Evolutionary conservation across 495 filamentous ascomycete genomes (phyloP), one percentile per base, ranked within the genome.

Genomic region (Annulohypoxylon moriforme): DNA sequence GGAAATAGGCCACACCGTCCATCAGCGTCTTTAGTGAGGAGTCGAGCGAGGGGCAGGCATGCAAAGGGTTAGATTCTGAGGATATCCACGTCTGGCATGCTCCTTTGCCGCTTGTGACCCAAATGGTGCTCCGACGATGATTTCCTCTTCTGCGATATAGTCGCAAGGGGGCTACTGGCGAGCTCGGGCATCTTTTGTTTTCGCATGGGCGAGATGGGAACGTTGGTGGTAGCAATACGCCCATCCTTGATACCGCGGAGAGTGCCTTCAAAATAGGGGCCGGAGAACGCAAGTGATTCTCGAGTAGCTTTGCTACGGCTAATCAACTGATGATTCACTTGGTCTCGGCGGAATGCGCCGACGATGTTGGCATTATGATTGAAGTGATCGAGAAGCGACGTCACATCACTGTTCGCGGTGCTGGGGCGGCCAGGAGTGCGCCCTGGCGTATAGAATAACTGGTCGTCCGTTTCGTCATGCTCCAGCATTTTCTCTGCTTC

Each of bases 301-400:
- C 84, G 81, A 55, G 80, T 85, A 49, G 82, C 79, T 67, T 85
- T 84, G 67, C 88, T 86, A 76, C 88, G 89, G 67, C 87, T 82
- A 62, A 92, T 83, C 36, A 91, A 85, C 69, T 91, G 86, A 74
- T 92, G 90, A 64, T 90, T 89, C 75, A 88, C 88, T 77, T 94
- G 91, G 74, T 94, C 92, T 38, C 88, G 88, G 42, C 92, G 91
- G 82, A 94, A 96, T 7, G 92, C 90, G 33, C 90, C 91, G 65
- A 94, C 91, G 38, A 90, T 85, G 58, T 89, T 87, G 46, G 86
- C 83, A 71, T 86, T 83, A 59, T 78, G 78, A 46, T 91, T 88
- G 60, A 94, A 88, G 64, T 93, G 92, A 59, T 88, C 88, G 38
- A 94, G 82, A 78, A 85, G 75, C 16, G 74, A 74, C 4, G 79